phyloP scores from a whole-genome alignment of 1,284 basidiomycete species.

The Puccinia polysora region DNA sequence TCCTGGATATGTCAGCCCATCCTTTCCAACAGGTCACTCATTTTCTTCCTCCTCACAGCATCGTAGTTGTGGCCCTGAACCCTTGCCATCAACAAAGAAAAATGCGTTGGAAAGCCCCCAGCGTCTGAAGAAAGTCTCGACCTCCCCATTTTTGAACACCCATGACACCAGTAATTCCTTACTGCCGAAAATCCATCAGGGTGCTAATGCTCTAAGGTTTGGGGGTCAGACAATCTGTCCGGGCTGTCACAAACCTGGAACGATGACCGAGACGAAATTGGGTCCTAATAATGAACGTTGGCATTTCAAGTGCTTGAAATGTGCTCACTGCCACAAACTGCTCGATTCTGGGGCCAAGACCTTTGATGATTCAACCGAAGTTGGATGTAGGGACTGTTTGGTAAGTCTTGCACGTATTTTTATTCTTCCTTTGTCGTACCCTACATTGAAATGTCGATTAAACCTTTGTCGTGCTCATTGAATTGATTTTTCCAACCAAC shows the following conservation, averaged over 20 bases:
- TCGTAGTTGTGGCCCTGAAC: not conserved
- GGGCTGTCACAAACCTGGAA: slow-evolving; percentile 37
- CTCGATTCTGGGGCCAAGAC: slow-evolving; percentile 35
- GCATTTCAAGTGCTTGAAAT: slow-evolving; percentile 38
- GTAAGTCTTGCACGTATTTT: not conserved
- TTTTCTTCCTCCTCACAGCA: not conserved
- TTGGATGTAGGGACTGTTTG: slow-evolving; percentile 41
- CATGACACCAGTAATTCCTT: not conserved
- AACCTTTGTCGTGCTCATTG: not conserved
- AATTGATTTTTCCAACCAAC: not conserved
- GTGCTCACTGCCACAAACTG: slow-evolving; percentile 29
- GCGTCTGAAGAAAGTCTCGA: slow-evolving; percentile 31
- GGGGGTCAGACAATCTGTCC: slow-evolving; percentile 40
- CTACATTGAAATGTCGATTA: not conserved
- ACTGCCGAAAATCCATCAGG: not conserved
- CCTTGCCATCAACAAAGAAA: not conserved
- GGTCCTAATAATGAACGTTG: slow-evolving; percentile 30
- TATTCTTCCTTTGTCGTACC: not conserved
- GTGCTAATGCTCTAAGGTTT: not conserved
- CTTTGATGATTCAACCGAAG: slow-evolving; percentile 11
- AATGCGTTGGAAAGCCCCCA: slow-evolving; percentile 7
- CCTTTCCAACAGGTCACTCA: slow-evolving; percentile 10
- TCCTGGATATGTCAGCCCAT: slow-evolving; percentile 21
- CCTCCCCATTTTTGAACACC: slow-evolving; percentile 22
- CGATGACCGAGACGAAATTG: slow-evolving; percentile 35